These are phyloP conservation scores for Pholiota adiposa DNA, from an alignment of 1,284 basidiomycete species.

Conservation along the genomic window DNA sequence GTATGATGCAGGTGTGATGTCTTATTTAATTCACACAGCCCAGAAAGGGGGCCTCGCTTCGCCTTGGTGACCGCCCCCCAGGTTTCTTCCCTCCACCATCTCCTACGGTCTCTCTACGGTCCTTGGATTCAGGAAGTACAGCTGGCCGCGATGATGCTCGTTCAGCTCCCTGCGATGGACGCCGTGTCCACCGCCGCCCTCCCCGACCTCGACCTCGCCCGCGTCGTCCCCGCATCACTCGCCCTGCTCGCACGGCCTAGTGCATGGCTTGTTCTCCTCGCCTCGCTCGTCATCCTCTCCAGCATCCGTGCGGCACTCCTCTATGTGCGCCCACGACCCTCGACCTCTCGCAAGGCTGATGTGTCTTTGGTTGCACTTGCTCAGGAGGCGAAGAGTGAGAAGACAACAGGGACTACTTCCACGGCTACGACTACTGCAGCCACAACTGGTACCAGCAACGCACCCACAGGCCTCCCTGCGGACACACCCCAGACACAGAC, in stretches of 20 bases:
- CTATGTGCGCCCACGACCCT: slow-evolving; percentile 23
- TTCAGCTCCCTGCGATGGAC: slow-evolving; percentile 30
- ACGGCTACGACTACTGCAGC: not conserved
- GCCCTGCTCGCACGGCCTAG: slow-evolving; percentile 22
- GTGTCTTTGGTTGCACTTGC: slow-evolving; percentile 15
- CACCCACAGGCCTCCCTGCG: slow-evolving; percentile 1
- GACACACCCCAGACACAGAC: slow-evolving; percentile 2
- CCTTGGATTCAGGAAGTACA: not conserved
- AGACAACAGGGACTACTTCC: slow-evolving; percentile 1
- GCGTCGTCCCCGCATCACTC: slow-evolving; percentile 23
- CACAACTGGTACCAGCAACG: not conserved
- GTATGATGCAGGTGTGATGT: slow-evolving; percentile 1
- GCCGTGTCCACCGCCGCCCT: slow-evolving; percentile 24
- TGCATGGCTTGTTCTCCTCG: slow-evolving; percentile 31
- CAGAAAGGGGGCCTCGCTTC: not conserved
- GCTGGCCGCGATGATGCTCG: slow-evolving; percentile 26
- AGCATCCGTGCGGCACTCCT: slow-evolving; percentile 34
- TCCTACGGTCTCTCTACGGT: slow-evolving; percentile 5
- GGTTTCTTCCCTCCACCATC: slow-evolving; percentile 8
- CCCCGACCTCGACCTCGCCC: slow-evolving; percentile 25
- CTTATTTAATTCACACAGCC: slow-evolving; percentile 5
- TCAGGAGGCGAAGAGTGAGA: slow-evolving; percentile 3
- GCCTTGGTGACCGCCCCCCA: slow-evolving; percentile 6
- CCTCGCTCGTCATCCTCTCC: slow-evolving; percentile 35
- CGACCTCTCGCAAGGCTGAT: slow-evolving; percentile 10